Evolutionary conservation across 768 basidiomycete species (phyloP).

Genomic region (Termitomyces sp.): DNA sequence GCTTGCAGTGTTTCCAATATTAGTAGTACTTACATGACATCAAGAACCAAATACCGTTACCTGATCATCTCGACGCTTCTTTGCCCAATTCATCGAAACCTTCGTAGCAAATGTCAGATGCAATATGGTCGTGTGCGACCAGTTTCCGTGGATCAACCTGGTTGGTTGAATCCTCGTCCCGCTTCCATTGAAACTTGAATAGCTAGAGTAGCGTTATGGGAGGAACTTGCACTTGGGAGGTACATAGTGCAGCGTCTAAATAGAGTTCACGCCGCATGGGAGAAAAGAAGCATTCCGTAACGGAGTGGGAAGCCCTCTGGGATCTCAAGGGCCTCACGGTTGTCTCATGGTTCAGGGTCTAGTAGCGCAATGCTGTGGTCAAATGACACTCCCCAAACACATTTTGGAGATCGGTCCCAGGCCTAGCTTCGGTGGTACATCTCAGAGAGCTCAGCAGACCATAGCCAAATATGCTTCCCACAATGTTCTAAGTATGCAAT

Average conservation of each 20-base stretch:
- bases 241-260: neutral
- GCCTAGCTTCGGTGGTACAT: neutral
- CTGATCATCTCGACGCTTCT: too few relatives aligned
- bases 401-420: neutral
- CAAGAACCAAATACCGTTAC: neutral
- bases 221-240: too few relatives aligned
- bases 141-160: neutral
- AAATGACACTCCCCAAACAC: neutral
- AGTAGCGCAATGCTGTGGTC: neutral
- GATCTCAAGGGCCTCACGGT: neutral
- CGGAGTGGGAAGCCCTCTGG: neutral
- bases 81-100: neutral
- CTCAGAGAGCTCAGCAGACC: neutral
- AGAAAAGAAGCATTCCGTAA: neutral
- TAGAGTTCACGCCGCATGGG: neutral
- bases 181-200: neutral
- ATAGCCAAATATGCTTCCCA: neutral
- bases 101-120: too few relatives aligned
- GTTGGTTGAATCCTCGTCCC: too few relatives aligned
- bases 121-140: neutral
- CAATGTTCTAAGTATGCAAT: neutral
- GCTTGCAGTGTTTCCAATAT: neutral
- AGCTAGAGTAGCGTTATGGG: too few relatives aligned
- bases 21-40: neutral
- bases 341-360: neutral